phyloP scores from a whole-genome alignment of 2,329 filamentous ascomycete genomes.

The Thyridium curvatum region DNA sequence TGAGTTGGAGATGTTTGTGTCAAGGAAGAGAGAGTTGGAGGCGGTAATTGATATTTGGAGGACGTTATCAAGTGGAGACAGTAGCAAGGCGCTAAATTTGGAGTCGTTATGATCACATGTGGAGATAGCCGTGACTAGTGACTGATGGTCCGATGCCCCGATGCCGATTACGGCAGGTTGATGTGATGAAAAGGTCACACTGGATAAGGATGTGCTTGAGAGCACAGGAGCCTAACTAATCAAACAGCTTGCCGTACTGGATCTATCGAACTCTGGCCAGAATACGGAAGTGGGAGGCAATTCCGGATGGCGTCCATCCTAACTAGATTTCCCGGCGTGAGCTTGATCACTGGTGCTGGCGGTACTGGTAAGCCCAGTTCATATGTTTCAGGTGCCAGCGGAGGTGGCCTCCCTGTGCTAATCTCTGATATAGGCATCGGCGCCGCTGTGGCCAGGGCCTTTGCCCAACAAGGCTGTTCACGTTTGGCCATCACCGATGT shows the following conservation, averaged over 20 bases:
- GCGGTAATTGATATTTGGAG: not conserved
- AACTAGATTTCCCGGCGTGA: constrained; percentile 32
- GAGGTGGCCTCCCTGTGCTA: no score
- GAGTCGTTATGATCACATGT: no score
- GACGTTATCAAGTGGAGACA: not conserved
- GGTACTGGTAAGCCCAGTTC: constrained; percentile 29
- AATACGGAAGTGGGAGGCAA: no score
- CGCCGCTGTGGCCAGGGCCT: constrained; percentile 42
- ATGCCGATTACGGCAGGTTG: no score
- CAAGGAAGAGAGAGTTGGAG: constrained; percentile 5
- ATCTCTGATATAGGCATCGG: constrained; percentile 57
- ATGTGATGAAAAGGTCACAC: no score
- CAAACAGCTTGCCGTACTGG: no score
- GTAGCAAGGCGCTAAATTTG: not conserved
- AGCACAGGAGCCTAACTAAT: no score
- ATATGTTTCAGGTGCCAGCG: no score
- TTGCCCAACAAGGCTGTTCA: constrained; percentile 42
- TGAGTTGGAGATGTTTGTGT: constrained; percentile 7
- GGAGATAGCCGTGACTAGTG: no score
- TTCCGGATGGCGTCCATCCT: no score
- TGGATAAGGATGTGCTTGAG: no score
- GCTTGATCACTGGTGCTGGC: constrained; percentile 38
- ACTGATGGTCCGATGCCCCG: constrained; percentile 5
- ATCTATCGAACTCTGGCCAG: no score
- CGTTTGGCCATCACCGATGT: constrained; percentile 50